Percentiles rank a stretch among this genome's conserved stretches.
Evolutionary conservation across 148 eudicot species (phyloP).

Genomic region (Talinum fruticosum): DNA sequence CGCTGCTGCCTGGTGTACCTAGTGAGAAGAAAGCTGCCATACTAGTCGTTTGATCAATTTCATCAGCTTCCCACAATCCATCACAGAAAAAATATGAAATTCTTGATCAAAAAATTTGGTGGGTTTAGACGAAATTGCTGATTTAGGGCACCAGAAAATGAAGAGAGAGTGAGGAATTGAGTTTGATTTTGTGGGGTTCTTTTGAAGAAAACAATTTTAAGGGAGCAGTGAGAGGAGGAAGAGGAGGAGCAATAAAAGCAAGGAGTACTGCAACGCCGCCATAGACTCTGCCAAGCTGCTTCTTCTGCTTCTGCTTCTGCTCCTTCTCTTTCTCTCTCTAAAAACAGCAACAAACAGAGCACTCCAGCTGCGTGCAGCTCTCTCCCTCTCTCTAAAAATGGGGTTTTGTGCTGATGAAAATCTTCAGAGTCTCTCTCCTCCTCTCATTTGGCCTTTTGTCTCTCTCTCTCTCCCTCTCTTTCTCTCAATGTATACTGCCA

Average conservation of each 20-base stretch:
- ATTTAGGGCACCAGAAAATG: not conserved
- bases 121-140: not conserved
- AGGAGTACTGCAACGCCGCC: constrained; percentile 98
- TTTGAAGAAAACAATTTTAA: constrained; percentile 10
- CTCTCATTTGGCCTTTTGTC: not conserved
- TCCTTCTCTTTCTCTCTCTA: not conserved
- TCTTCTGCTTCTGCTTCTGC: not conserved
- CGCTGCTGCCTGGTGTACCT: constrained; percentile 40
- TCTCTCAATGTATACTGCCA: constrained; percentile 4
- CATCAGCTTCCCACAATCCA: not conserved
- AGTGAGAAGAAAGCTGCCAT: constrained; percentile 76
- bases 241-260: constrained; percentile 55
- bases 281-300: constrained; percentile 26
- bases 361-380: not conserved
- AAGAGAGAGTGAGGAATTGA: not conserved
- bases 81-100: not conserved
- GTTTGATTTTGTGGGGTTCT: constrained; percentile 1
- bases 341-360: not conserved
- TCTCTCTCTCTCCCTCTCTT: constrained; percentile 6
- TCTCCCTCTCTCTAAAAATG: not conserved
- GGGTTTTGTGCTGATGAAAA: constrained; percentile 1
- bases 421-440: not conserved
- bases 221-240: not conserved
- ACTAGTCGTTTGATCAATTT: not conserved
- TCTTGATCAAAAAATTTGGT: not conserved